Evolutionary conservation across 2,329 filamentous ascomycete genomes (phyloP).

Genomic region (Zasmidium cellare): DNA sequence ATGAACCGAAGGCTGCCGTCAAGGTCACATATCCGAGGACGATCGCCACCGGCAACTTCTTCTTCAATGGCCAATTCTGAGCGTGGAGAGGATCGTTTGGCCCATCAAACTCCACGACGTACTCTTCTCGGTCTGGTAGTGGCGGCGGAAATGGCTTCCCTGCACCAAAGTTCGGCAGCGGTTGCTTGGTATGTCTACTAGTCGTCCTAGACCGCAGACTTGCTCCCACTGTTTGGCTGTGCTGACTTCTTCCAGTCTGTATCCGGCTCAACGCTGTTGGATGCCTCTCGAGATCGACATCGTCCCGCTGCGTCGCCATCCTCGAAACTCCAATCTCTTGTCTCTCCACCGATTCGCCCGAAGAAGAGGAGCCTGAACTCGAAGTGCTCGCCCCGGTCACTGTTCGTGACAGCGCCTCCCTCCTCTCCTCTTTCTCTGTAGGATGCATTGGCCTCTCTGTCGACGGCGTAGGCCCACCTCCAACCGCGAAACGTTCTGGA

Average conservation of each 20-base stretch:
- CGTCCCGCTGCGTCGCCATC: slow-evolving; percentile 62
- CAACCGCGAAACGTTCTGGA: slow-evolving; percentile 36
- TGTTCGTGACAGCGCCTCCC: slow-evolving; percentile 57
- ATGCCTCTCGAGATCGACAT: slow-evolving; percentile 60
- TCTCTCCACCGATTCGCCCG: slow-evolving; percentile 37
- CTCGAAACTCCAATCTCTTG: slow-evolving; percentile 57
- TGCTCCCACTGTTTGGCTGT: slow-evolving; percentile 67
- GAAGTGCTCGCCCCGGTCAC: slow-evolving; percentile 53
- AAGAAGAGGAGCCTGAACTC: slow-evolving; percentile 42
- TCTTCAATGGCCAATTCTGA: slow-evolving; percentile 80
- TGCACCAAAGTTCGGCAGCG: slow-evolving; percentile 68
- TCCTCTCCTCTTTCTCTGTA: slow-evolving; percentile 32
- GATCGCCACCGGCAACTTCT: slow-evolving; percentile 67
- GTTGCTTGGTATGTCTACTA: slow-evolving; percentile 38
- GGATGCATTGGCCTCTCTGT: slow-evolving; percentile 36
- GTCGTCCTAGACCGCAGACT: slow-evolving; percentile 42
- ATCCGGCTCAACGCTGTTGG: slow-evolving; percentile 72
- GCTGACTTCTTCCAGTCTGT: slow-evolving; percentile 68
- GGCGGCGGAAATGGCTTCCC: slow-evolving; percentile 72
- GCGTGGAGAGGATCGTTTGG: slow-evolving; percentile 75
- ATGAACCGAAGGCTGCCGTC: slow-evolving; percentile 63
- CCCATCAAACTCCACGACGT: slow-evolving; percentile 81
- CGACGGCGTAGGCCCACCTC: slow-evolving; percentile 36
- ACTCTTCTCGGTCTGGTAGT: slow-evolving; percentile 69
- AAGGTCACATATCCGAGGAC: slow-evolving; percentile 74